A percentile compares a stretch with the other conserved stretches of the same genome.
Evolutionary conservation across 371 early-diverging fungal genomes (phyloP).

Genomic region (Catenaria anguillulae): DNA sequence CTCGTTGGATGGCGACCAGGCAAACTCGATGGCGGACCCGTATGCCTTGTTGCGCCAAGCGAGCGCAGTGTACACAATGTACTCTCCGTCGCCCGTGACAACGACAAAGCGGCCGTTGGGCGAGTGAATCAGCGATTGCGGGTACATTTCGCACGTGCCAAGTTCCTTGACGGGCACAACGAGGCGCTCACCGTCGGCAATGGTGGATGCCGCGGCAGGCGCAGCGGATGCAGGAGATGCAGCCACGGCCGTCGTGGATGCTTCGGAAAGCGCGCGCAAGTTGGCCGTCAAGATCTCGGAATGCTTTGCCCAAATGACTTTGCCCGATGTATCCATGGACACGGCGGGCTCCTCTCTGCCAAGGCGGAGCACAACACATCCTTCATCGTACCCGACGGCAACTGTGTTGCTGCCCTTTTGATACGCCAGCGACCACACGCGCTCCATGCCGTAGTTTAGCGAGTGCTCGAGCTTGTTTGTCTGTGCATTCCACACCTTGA

Average conservation of each 20-base stretch:
- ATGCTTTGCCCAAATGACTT: constrained; percentile 95
- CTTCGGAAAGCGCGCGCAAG: constrained; percentile 47
- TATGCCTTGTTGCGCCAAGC: constrained; percentile 98
- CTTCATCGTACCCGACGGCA: constrained; percentile 91
- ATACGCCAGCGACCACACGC: constrained; percentile 87
- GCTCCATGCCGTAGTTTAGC: constrained; percentile 89
- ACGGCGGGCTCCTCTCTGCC: constrained; percentile 93
- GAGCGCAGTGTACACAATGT: constrained; percentile 96
- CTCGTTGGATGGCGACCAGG: constrained; percentile 87
- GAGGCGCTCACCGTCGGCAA: constrained; percentile 86
- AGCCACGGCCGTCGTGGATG: not conserved
- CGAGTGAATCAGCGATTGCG: constrained; percentile 86
- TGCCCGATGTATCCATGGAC: constrained; percentile 89
- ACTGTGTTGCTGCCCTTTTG: constrained; percentile 74
- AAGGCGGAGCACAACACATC: constrained; percentile 80
- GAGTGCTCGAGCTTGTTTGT: constrained; percentile 91
- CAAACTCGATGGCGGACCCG: constrained; percentile 87
- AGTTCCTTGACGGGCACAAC: constrained; percentile 77
- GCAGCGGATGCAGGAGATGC: not conserved
- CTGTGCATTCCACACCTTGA: constrained; percentile 94
- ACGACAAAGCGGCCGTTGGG: constrained; percentile 97
- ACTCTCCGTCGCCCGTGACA: constrained; percentile 97
- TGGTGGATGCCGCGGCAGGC: constrained; percentile 20
- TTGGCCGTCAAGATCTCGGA: constrained; percentile 90
- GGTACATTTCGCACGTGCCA: constrained; percentile 93